Evolutionary conservation across 2,329 filamentous ascomycete species (phyloP).

Genomic region (Capronia coronata): DNA sequence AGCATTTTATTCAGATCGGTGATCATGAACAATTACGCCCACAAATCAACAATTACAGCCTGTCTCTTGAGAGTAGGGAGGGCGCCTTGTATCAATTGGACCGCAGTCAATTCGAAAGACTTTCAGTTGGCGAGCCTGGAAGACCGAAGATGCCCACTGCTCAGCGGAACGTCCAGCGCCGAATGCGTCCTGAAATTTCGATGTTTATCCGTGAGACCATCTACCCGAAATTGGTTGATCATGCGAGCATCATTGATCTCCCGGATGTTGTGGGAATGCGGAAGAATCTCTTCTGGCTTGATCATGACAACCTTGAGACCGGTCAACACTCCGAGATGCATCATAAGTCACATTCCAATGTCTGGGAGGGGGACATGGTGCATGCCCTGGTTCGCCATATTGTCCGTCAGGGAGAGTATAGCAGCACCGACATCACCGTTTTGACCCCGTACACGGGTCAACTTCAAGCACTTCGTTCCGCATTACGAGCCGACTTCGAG

Average conservation of each 20-base stretch:
- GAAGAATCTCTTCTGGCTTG: conserved; percentile 58
- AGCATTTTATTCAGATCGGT: conserved; percentile 64
- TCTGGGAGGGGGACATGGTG: too few relatives aligned
- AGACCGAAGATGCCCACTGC: conserved; percentile 38
- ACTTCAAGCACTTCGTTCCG: conserved; percentile 51
- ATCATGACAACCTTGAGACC: conserved; percentile 46
- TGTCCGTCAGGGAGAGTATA: too few relatives aligned
- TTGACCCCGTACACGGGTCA: conserved; percentile 69
- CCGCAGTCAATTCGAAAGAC: conserved; percentile 61
- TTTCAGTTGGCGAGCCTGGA: conserved; percentile 50
- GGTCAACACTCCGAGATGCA: too few relatives aligned
- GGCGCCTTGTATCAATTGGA: conserved; percentile 57
- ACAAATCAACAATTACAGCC: conserved; percentile 55
- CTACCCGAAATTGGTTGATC: conserved; percentile 58
- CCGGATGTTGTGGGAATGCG: conserved; percentile 51
- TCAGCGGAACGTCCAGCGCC: conserved; percentile 56
- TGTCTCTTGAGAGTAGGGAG: conserved; percentile 56
- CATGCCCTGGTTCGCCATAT: too few relatives aligned
- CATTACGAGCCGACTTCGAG: conserved; percentile 53
- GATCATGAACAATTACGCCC: conserved; percentile 68
- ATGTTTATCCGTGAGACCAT: conserved; percentile 51
- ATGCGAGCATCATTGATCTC: conserved; percentile 43
- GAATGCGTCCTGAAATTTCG: conserved; percentile 64
- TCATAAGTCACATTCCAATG: too few relatives aligned
- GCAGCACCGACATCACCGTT: conserved; percentile 38